Evolutionary conservation across 2,329 filamentous ascomycete genomes (phyloP).

Genomic region (Gnomoniopsis sp.): DNA sequence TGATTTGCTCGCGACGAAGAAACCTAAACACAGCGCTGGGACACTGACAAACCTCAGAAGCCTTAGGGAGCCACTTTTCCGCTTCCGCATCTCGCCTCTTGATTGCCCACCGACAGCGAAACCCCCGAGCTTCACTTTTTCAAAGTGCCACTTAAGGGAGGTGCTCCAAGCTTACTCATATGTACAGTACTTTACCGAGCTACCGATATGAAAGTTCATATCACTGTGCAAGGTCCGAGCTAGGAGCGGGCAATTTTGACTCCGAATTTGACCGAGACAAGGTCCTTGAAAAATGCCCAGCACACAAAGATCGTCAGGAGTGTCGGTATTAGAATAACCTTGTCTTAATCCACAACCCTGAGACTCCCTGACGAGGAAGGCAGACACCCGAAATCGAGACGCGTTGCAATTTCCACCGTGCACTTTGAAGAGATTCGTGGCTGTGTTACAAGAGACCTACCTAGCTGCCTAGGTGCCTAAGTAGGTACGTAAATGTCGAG

Average conservation of each 20-base stretch:
- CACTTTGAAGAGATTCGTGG: no score
- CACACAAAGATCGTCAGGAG: background rate
- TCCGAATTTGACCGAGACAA: background rate
- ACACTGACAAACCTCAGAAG: background rate
- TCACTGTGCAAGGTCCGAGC: no score
- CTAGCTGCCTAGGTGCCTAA: no score
- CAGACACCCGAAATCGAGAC: background rate
- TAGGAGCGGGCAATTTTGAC: background rate
- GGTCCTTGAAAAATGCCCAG: background rate
- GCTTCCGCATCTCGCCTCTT: background rate
- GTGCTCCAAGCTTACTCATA: no score
- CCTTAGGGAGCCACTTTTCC: no score
- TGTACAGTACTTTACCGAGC: no score
- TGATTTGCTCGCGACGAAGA: constrained; percentile 5
- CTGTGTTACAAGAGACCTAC: no score
- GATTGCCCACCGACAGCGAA: background rate
- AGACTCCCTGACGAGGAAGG: background rate
- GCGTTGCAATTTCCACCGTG: no score
- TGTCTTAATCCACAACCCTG: background rate
- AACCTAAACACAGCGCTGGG: constrained; percentile 19
- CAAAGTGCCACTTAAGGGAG: no score
- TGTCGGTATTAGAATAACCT: background rate
- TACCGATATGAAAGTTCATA: no score
- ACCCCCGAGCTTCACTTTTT: no score
- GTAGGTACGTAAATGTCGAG: background rate